Conservation (phyloP, 495 filamentous ascomycete genomes). For the Xylaria curta region DNA sequence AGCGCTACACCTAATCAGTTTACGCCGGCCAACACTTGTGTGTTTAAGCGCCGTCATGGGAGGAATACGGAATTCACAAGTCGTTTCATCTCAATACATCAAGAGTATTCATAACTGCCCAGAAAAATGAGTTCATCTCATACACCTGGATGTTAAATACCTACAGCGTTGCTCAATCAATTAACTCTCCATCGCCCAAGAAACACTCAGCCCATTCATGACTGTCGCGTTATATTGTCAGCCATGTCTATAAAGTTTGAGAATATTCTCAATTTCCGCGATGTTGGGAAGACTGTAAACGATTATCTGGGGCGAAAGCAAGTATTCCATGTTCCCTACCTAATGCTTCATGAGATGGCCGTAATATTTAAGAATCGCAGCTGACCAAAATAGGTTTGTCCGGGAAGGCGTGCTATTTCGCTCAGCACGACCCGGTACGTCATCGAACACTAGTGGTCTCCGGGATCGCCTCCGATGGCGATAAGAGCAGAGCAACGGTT, state of each 20-base stretch:
- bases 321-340: slow-evolving; percentile 29
- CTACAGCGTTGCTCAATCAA: neutral
- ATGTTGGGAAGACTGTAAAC: slow-evolving; percentile 80
- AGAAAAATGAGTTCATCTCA: neutral
- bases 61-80: neutral
- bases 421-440: slow-evolving; percentile 70
- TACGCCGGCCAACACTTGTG: neutral
- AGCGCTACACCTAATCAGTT: slow-evolving; percentile 12
- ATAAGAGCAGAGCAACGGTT: neutral
- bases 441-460: neutral
- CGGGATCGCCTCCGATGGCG: neutral
- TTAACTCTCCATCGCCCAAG: neutral
- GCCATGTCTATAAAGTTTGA: slow-evolving; percentile 56
- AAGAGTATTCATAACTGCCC: neutral
- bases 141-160: neutral
- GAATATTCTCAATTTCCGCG: slow-evolving; percentile 81
- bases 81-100: neutral
- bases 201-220: neutral
- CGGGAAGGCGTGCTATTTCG: slow-evolving; percentile 74
- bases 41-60: neutral
- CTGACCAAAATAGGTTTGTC: slow-evolving; percentile 56
- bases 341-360: neutral
- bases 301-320: slow-evolving; percentile 60
- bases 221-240: neutral
- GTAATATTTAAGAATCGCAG: neutral